Percentiles rank a stretch among this genome's conserved stretches.
Conservation (phyloP, 2,329 filamentous ascomycete species). For the Tympanopsis confertula region DNA sequence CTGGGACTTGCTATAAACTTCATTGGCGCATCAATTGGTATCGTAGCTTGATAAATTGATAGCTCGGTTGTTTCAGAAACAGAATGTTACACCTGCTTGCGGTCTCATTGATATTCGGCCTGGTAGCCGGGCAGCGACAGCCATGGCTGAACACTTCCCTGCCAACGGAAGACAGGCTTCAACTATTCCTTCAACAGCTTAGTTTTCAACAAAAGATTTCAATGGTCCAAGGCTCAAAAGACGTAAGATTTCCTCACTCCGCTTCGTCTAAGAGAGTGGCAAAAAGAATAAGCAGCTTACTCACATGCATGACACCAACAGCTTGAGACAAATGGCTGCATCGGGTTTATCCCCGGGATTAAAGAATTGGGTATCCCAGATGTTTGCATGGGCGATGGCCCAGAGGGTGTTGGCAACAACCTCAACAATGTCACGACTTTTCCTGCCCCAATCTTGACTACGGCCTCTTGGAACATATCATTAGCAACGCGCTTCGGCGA, state of each 20-base stretch:
- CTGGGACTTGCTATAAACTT: too few species aligned
- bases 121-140: too few species aligned
- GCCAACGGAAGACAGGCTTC: conserved; percentile 3
- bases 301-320: conserved; percentile 5
- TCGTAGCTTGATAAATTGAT: too few species aligned
- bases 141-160: conserved; percentile 6
- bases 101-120: too few species aligned
- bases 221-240: conserved; percentile 6
- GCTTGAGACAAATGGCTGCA: conserved; percentile 4
- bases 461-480: conserved; percentile 1
- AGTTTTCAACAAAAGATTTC: conserved; percentile 5
- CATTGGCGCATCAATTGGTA: too few species aligned
- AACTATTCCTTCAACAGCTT: conserved; percentile 5
- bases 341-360: conserved; percentile 4
- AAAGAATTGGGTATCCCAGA: conserved; percentile 1
- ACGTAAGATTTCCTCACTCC: conserved; percentile 1
- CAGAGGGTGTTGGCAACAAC: conserved; percentile 3
- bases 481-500: conserved; percentile 1
- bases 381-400: conserved; percentile 2
- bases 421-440: conserved; percentile 6
- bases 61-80: too few species aligned
- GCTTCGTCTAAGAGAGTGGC: background rate
- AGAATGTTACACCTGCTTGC: too few species aligned
- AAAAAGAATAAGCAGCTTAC: conserved; percentile 3
- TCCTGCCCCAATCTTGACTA: conserved; percentile 3